phyloP scores from a whole-genome alignment of 345 rosid genomes.

The Triadica sebifera region DNA sequence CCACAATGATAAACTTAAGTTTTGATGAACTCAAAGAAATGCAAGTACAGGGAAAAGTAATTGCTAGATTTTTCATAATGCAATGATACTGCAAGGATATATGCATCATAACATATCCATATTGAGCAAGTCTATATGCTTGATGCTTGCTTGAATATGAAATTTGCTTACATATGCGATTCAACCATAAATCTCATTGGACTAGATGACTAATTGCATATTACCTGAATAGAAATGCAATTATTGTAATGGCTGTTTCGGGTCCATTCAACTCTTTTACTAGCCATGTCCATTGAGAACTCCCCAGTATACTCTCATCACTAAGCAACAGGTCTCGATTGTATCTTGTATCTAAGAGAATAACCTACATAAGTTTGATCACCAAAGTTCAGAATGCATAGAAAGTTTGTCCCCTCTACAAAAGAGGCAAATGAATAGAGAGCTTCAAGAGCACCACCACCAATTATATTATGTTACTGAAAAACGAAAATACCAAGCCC shows the following conservation, averaged over 20 bases:
- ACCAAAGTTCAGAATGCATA: not conserved
- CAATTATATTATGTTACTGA: not conserved
- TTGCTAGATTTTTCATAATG: not conserved
- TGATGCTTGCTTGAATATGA: not conserved
- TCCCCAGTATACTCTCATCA: slow-evolving; percentile 68
- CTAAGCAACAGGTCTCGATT: slow-evolving; percentile 73
- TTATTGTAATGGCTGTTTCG: slow-evolving; percentile 55
- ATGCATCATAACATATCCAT: not conserved
- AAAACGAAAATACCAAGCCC: not conserved
- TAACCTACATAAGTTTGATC: slow-evolving; percentile 43
- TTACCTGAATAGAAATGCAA: slow-evolving; percentile 85
- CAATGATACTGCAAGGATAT: not conserved
- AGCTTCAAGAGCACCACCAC: not conserved
- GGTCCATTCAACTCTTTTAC: slow-evolving; percentile 63
- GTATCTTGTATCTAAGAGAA: slow-evolving; percentile 80
- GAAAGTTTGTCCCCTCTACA: not conserved
- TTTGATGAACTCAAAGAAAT: not conserved
- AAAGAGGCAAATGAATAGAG: not conserved
- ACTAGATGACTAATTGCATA: not conserved
- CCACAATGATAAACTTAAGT: no score
- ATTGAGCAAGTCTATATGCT: not conserved
- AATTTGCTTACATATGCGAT: not conserved
- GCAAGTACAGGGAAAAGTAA: not conserved
- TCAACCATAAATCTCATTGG: not conserved
- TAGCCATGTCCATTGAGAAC: slow-evolving; percentile 71